Base-by-base conservation (phyloP, 2,329 filamentous ascomycete genomes). In the Amauroascus verrucosus region DNA sequence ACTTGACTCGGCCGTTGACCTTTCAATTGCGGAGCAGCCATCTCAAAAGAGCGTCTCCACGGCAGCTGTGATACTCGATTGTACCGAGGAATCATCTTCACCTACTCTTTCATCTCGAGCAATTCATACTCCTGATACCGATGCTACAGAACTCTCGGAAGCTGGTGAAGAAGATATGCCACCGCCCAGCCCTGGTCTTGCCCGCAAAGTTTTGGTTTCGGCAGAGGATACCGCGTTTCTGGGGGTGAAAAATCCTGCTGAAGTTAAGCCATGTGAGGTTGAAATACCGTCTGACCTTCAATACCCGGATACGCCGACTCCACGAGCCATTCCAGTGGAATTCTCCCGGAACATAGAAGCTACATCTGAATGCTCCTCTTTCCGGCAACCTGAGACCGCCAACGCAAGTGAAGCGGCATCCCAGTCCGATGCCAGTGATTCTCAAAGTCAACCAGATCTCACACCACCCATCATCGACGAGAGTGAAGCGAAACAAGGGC, bases 1-100 rank as follows among this genome's bases (percentile, higher is more conserved):
- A 51, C 47, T 46, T 6, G 54, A 57, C 24, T 58, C 57, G 2
- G 54, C 54, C 7, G 57, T 58, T 6, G 51, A 53, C 35, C 51
- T 53, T n/a, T 47, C 51, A 35, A 35, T 48, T 20, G 26, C 24
- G 3, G 51, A 53, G 11, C 32, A 38, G 20, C 14, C 13, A 14
- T 16, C 50, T 26, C 24, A 50, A 30, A 26, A 40, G 13, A 43
- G 33, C 24, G 24, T 32, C 13, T 33, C 43, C 24, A 14, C 16
- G 16, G 22, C 44, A 3, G 16, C 33, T 24, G n/a, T 43, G 16
- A 9, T 43, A 22, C 20, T 32, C 6, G 43, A 53, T 48, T 20
- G 24, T 22, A 11, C 6, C 11, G 32, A 53, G 20, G 43, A 30
- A 47, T 28, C 48, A 8, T 35, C 37, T 13, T 26, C 33, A 2